Evolutionary conservation across 164 flowering plant species (phyloP), one percentile per base, ranked within the genome.

Genomic region (Pachysandra terminalis): DNA sequence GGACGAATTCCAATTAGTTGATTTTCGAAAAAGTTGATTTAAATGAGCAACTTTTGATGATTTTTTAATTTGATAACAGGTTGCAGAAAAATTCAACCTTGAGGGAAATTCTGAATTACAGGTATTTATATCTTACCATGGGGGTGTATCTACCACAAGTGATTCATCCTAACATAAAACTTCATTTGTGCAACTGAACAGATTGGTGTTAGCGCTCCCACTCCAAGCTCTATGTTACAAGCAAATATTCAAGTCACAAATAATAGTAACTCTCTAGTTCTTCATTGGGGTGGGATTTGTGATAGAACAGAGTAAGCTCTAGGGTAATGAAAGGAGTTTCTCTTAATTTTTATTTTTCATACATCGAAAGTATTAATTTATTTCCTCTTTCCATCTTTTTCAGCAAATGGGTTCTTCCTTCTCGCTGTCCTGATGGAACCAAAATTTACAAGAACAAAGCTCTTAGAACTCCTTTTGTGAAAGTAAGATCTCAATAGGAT

Each of bases 271-370:
- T 75, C 86, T 63, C 68, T 95, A 73, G 59, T 81, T 73, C 87
- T 95, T 56, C 99, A 95, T 71, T 95, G 99, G 99, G 99, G 99
- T 75, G 90, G 67, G 19, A 75, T 92, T 73, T 72, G 71, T 56
- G 84, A 83, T 65, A 75, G 70, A 68, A 78, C 85, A 71, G 90
- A 80, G 99, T 92, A 78, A 78, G 87, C 79, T 57, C 45, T 5
- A 40, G 10, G 96, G 98, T 73, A 80, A 51, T 24, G 58, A 19
- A 32, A 23, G 6, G 9, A 24, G 10, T 59, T 17, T 54, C 66
- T 21, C 16, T 70, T 26, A 19, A 0, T 21, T 58, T 19, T 17
- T 15, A 48, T 17, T 27, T 59, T 23, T 40, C 17, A 8, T 25
- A 49, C 40, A 48, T 45, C 3, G 5, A 7, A 32, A 51, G n/a